phyloP scores from a whole-genome alignment of 2,329 filamentous ascomycete genomes.

The Fusarium drepaniforme region DNA sequence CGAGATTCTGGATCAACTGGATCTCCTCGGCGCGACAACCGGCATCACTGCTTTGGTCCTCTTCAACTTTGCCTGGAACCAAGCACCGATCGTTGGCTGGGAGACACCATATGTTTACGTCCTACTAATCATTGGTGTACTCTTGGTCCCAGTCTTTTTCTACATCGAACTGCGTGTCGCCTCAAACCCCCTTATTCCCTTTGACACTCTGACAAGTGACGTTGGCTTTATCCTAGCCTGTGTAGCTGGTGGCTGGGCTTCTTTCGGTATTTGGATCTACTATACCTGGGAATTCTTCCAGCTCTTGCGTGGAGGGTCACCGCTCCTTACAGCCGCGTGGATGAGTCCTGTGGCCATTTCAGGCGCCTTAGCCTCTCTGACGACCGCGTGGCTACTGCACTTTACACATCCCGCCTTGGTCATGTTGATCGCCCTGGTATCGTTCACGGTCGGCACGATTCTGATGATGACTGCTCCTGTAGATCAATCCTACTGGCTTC shows the following conservation, averaged over 20 bases:
- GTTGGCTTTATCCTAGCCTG: conserved; percentile 68
- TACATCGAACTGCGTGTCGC: conserved; percentile 65
- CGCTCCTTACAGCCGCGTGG: conserved; percentile 59
- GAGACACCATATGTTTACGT: conserved; percentile 65
- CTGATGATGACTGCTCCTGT: conserved; percentile 62
- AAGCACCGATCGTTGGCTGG: conserved; percentile 72
- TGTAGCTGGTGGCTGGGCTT: conserved; percentile 65
- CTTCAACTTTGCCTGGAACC: conserved; percentile 77
- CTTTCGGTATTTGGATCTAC: conserved; percentile 66
- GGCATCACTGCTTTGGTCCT: conserved; percentile 70
- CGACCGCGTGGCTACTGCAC: conserved; percentile 57
- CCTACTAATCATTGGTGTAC: conserved; percentile 67
- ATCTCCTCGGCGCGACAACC: conserved; percentile 53
- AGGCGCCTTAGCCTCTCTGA: conserved; percentile 59
- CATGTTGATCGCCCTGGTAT: conserved; percentile 58
- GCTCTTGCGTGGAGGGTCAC: conserved; percentile 54
- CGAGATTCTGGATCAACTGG: conserved; percentile 49
- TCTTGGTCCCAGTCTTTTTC: conserved; percentile 68
- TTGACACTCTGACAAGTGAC: conserved; percentile 58
- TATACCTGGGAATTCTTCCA: conserved; percentile 65
- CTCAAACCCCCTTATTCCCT: conserved; percentile 67
- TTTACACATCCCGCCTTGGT: conserved; percentile 49
- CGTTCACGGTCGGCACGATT: conserved; percentile 57
- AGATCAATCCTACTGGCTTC: conserved; percentile 72
- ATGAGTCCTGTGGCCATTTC: conserved; percentile 58